phyloP scores from a whole-genome alignment of 1,139 yeast species.

The Yarrowia galli region DNA sequence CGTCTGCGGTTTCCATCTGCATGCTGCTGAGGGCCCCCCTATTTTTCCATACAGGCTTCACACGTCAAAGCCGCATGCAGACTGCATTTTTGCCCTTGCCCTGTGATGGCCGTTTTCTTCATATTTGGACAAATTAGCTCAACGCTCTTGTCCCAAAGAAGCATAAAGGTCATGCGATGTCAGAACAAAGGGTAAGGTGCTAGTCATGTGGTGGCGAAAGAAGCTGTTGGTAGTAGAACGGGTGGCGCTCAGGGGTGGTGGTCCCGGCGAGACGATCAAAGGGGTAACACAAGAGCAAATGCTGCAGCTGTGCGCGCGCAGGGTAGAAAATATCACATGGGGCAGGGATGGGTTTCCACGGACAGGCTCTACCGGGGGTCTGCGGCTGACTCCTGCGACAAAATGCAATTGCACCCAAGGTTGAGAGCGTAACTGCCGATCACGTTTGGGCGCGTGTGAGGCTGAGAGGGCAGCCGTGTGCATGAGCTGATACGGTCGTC shows the following conservation, averaged over 20 bases:
- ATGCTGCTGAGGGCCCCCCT: constrained; percentile 10
- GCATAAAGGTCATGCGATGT: constrained; percentile 35
- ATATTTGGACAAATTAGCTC: constrained; percentile 21
- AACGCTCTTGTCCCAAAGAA: constrained; percentile 30
- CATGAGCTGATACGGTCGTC: constrained; percentile 15
- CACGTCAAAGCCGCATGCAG: constrained; percentile 28
- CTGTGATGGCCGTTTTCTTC: constrained; percentile 29
- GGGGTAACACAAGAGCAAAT: background rate
- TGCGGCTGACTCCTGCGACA: constrained; percentile 24
- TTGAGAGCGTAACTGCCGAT: constrained; percentile 7
- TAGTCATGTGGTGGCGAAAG: constrained; percentile 27
- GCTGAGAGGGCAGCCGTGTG: constrained; percentile 33
- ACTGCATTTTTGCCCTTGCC: constrained; percentile 13
- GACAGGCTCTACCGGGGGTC: background rate
- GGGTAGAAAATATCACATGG: too few relatives aligned
- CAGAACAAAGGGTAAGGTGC: constrained; percentile 2
- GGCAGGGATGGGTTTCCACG: too few relatives aligned
- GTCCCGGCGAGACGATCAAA: background rate
- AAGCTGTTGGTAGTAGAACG: background rate
- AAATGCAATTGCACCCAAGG: constrained; percentile 23
- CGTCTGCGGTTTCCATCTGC: constrained; percentile 5
- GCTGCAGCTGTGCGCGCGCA: background rate
- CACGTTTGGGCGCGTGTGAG: constrained; percentile 8
- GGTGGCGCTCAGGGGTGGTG: background rate
- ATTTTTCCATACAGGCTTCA: background rate